Conservation (phyloP, 2,329 filamentous ascomycete species). For the Cordyceps javanica region DNA sequence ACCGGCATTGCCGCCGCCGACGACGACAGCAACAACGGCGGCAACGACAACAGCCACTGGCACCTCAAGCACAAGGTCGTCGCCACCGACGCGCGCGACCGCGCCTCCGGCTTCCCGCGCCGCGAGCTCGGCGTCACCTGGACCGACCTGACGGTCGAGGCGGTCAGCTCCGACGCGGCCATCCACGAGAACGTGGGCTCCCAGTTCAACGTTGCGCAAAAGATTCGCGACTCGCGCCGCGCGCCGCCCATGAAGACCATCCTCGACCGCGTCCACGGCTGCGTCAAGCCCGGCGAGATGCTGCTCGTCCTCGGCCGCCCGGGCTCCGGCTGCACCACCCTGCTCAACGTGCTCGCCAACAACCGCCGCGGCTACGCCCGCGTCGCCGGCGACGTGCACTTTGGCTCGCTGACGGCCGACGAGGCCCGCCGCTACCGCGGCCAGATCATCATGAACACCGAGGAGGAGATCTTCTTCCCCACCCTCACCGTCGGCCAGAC, state of each 20-base stretch:
- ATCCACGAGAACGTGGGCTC: constrained; percentile 60
- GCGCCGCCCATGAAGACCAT: constrained; percentile 59
- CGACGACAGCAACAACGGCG: neutral
- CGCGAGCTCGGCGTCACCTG: constrained; percentile 58
- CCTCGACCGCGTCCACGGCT: constrained; percentile 59
- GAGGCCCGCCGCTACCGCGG: constrained; percentile 45
- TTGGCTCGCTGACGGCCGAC: constrained; percentile 43
- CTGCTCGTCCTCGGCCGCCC: constrained; percentile 62
- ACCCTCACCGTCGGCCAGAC: constrained; percentile 66
- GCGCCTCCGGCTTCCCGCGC: constrained; percentile 38
- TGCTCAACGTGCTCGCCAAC: constrained; percentile 65
- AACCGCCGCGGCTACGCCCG: constrained; percentile 51
- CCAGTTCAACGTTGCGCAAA: constrained; percentile 49
- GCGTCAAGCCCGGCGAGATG: constrained; percentile 68
- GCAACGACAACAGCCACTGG: constrained; percentile 32
- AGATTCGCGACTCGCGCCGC: constrained; percentile 44
- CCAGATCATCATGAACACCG: constrained; percentile 64
- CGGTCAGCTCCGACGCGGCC: constrained; percentile 53
- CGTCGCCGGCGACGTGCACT: constrained; percentile 53
- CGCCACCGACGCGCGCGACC: constrained; percentile 35
- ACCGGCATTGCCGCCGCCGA: neutral
- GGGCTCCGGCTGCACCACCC: constrained; percentile 63
- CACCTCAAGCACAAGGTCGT: constrained; percentile 42
- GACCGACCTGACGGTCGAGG: constrained; percentile 57
- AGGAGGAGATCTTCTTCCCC: constrained; percentile 60